Base-by-base conservation (phyloP, 805 yeast genomes). In the Kuraishia borneana region DNA sequence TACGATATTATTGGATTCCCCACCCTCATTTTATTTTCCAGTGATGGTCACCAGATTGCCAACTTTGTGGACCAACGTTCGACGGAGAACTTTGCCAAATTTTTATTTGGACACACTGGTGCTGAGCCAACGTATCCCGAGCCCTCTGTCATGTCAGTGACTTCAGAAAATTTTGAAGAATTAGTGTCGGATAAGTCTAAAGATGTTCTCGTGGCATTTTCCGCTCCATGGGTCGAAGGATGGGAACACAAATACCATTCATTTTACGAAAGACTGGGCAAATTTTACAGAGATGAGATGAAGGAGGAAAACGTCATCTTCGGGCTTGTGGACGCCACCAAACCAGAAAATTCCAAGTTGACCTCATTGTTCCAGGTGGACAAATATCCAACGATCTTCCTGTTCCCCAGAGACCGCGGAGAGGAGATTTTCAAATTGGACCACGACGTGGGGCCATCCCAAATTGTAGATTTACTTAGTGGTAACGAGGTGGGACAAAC, bases 1-100 rank as follows among this genome's bases (percentile, higher is more conserved):
- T 70, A 71, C 38, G 43, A 46, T 12, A 54, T 75, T 3, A 39
- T 42, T 8, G 61, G 59, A 14, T 76, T 58, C 45, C 83, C 83
- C 2, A 56, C 67, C 1, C 37, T 76, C 33, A 61, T 64, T 42
- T 44, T 34, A 3, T 64, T 69, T 39, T 51, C 64, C 22, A 54
- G 56, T 32, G 53, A 54, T 27, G 67, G 70, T 2, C 62, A 59
- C 32, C 52, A 56, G 35, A 54, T 68, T 4, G 58, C 53, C 0
- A 49, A 55, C 2, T 73, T 56, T 43, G 44, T 45, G 2, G 61
- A 58, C 2, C 56, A 54, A 1, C 44, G 63, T 36, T 47, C 51
- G 2, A 53, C 61, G 3, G 49, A 44, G 21, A 45, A 48, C 6
- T 32, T 63, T 39, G 51, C 60, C 4, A 42, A 48, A 3, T 62